Base-by-base conservation (phyloP, 208 protist species). In the Leishmania guyanensis region DNA sequence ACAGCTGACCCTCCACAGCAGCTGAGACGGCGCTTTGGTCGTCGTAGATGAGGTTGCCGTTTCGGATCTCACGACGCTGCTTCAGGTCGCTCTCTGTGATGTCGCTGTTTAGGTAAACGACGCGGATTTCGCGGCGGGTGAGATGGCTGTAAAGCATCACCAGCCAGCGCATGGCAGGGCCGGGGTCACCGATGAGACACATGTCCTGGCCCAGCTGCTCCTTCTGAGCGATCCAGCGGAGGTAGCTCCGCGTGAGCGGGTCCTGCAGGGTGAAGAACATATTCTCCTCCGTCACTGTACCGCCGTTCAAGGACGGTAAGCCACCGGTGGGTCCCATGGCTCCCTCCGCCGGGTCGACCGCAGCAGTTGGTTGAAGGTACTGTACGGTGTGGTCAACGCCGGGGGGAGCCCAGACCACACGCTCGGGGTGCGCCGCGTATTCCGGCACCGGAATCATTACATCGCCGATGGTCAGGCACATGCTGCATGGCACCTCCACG, bases 31-130 rank as follows among this genome's bases (percentile, higher is more conserved):
- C 95, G 36, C 92, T 87, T 83, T 99, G 98, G 82, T 99, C 94
- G 43, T 96, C 87, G 86, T 98, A 98, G 14, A 92, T 75, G 26
- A 98, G 94, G 51, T 87, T 96, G 29, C 94, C 95, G 74, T 97
- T 95, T 48, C 88, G 88, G 68, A 98, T 97, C 82, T 99, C 96
- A 43, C 94, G 92, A 26, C 97, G 89, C 83, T 98, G 97, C 84
- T 99, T 99, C 70, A 99, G 87, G 79, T 99, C 98, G 43, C 92
- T 88, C 85, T 99, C 98, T 9, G 93, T 99, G 20, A 98, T 98
- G 87, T 99, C 98, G 62, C 97, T 90, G 76, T 97, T 97, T 22
- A 99, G 88, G 58, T 91, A 84, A 54, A 99, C 84, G 53, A 94
- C 92, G 65, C 98, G 96, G n/a, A 98, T 86, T 76, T 98, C 96